phyloP scores from a whole-genome alignment of 192 early-diverging fungal species.

The Spizellomyces sp. region DNA sequence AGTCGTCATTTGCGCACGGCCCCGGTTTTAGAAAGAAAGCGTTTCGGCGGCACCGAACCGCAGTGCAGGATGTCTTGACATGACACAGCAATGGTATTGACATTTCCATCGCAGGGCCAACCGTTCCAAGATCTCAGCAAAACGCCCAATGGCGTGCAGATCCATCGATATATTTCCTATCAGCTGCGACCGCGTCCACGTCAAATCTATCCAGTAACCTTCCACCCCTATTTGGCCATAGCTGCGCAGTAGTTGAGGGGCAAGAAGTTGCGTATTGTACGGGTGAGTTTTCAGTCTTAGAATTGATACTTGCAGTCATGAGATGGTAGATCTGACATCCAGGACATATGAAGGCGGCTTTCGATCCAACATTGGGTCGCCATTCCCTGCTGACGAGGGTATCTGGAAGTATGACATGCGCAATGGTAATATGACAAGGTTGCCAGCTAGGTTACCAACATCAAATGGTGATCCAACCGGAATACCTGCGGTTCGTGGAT shows the following conservation, averaged over 20 bases:
- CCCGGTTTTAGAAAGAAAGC: background rate
- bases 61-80: no score
- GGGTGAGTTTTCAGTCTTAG: slow-evolving; percentile 4
- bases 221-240: slow-evolving; percentile 25
- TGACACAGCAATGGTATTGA: background rate
- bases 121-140: background rate
- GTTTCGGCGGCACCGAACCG: background rate
- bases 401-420: slow-evolving; percentile 8
- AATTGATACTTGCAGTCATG: background rate
- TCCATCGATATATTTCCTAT: background rate
- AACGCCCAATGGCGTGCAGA: background rate
- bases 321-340: background rate
- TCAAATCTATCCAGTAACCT: background rate
- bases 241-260: slow-evolving; percentile 3
- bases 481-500: slow-evolving; percentile 10
- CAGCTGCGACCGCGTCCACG: background rate
- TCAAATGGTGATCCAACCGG: background rate
- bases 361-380: background rate
- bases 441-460: background rate
- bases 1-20: background rate
- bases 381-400: background rate
- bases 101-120: background rate
- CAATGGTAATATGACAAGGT: background rate
- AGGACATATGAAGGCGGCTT: background rate
- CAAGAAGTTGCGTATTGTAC: slow-evolving; percentile 20